phyloP scores from a whole-genome alignment of 2,329 filamentous ascomycete species.

The Fusarium sp. region DNA sequence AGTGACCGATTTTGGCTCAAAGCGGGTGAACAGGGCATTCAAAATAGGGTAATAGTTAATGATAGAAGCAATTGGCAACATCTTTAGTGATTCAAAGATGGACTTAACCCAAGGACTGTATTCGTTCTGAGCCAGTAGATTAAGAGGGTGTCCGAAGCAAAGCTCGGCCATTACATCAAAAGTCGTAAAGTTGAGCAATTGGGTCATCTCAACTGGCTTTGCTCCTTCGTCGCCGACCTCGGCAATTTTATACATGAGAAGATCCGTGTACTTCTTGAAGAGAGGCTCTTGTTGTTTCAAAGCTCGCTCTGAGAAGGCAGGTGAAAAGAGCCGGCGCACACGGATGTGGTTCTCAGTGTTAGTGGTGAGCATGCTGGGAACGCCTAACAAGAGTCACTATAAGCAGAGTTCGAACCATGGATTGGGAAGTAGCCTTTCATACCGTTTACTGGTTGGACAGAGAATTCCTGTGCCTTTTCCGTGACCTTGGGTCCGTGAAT shows the following conservation, averaged over 20 bases:
- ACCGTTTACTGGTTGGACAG: conserved; percentile 21
- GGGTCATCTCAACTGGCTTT: conserved; percentile 17
- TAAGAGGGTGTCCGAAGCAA: conserved; percentile 48
- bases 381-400: background rate
- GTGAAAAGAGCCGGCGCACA: conserved; percentile 14
- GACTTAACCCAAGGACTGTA: conserved; percentile 49
- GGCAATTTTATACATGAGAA: conserved; percentile 19
- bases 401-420: accelerated
- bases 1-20: conserved; percentile 18
- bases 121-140: conserved; percentile 41
- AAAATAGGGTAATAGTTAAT: conserved; percentile 24
- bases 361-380: conserved; percentile 20
- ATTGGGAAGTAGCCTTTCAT: background rate
- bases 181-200: conserved; percentile 39
- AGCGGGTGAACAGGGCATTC: background rate
- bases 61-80: conserved; percentile 3
- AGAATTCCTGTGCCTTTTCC: conserved; percentile 22
- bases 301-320: conserved; percentile 26
- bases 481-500: conserved; percentile 18
- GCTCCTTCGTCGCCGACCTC: conserved; percentile 19
- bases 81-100: conserved; percentile 38
- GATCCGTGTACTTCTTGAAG: conserved; percentile 14
- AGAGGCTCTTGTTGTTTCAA: conserved; percentile 31
- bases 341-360: conserved; percentile 7
- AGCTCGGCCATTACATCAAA: conserved; percentile 51